Evolutionary conservation across 2,329 filamentous ascomycete species (phyloP), one percentile per base, ranked within the genome.

Genomic region (Capronia americana): DNA sequence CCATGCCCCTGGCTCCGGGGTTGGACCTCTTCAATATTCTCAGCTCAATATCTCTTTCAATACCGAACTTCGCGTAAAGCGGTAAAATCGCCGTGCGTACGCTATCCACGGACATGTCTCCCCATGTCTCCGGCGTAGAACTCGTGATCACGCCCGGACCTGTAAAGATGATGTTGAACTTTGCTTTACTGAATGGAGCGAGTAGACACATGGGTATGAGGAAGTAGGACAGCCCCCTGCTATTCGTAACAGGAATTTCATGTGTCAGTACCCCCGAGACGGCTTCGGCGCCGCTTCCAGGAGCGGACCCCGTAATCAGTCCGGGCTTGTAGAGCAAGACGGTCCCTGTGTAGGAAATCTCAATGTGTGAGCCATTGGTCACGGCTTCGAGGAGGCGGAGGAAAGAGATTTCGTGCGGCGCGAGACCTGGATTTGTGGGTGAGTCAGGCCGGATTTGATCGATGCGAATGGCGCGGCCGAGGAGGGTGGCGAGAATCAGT

Each of bases 331-430:
- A 99, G 44, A 93, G 90, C 63, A 99, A 87, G 0, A 92, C 93
- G 0, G 95, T 98, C 76, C 95, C 95, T 1, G 93, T 97, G 81
- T 96, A 95, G 11, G 93, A 97, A 73, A 99, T 97, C 75, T 97
- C 93, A 81, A 98, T 92, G 63, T 91, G 89, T 65, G 91, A 92
- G 80, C 95, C 95, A 83, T 99, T 99, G 75, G 95, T 99, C 74
- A 99, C 86, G 72, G 92, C 87, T 79, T 98, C 95, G 75, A 99
- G 89, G 20, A 99, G 90, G 64, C 95, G 93, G 34, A 99, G 86
- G 79, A 99, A 94, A 55, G 95, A 98, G 74, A 98, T 89, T 81
- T 99, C 95, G 82, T 97, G 91, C 57, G 92, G 90, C 61, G 92
- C 90, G 62, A 99, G 90, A 74, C 95, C 95, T 0, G 95, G 93